Base-by-base conservation (phyloP, 2,329 filamentous ascomycete genomes). In the Calonectria hongkongensis region DNA sequence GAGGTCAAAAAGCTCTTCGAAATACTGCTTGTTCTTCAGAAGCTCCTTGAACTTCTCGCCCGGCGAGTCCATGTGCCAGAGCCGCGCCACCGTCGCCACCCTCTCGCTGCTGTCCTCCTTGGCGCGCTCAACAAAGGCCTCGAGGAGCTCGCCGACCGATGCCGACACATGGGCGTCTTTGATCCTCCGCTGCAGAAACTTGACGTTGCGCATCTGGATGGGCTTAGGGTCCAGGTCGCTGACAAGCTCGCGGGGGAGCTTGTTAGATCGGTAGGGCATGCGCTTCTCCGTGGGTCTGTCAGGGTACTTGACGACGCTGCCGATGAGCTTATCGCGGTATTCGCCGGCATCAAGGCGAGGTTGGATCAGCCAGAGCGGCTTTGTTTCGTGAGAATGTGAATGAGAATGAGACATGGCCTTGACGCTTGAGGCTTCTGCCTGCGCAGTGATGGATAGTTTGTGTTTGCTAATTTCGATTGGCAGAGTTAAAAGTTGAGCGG, bases 1-100 rank as follows among this genome's bases (percentile, higher is more conserved):
- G 43, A 71, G 64, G 21, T 67, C 63, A 13, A 71, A 67, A 39
- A 71, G 54, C 33, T 71, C 69, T 63, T 71, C 69, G 47, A 71
- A 71, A 64, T 71, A 71, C 28, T 67, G 69, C 54, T 71, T 71
- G 69, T 71, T 71, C 69, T 71, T 71, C 36, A 71, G 51, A 6
- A 71, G 50, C 51, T 71, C 68, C 33, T 43, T 51, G 43, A 71
- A 71, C 68, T 71, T 71, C 43, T 71, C 62, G 27, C 68, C 62
- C 1, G 68, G 68, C 8, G 68, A 71, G 54, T 71, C 69, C 69
- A 71, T 71, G 64, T 71, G 69, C 69, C 69, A 71, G 16, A 67
- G 63, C 8, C 69, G 63, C 33, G 69, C 69, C 6, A 71, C 64
- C 6, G 69, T 71, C 1, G 69, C 69, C 21, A 36, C 54, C 25